Percentiles rank a stretch among this genome's conserved stretches.
phyloP scores from a whole-genome alignment of 176 grass and related monocot species.

The Oryza coarctata region DNA sequence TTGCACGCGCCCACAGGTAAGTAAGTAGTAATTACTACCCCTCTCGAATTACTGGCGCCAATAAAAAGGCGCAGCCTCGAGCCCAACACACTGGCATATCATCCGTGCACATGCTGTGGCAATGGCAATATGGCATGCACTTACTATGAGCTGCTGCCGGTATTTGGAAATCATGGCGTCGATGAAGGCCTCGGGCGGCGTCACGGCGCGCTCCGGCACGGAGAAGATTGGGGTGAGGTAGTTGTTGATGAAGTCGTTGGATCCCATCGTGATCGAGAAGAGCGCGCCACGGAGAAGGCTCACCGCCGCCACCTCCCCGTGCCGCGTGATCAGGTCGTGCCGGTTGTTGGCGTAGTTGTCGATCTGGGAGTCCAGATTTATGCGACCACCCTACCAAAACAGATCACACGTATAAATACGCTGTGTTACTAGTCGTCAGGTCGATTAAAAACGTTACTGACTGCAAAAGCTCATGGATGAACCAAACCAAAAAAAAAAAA shows the following conservation, averaged over 20 bases:
- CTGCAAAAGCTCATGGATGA: neutral
- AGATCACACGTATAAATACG: neutral
- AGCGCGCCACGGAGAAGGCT: constrained; percentile 54
- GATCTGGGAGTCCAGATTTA: constrained; percentile 78
- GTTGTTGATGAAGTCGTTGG: constrained; percentile 96
- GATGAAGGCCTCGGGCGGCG: constrained; percentile 53
- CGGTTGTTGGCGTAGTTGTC: constrained; percentile 71
- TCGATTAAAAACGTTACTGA: neutral
- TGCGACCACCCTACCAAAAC: constrained; percentile 51
- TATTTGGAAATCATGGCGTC: constrained; percentile 57
- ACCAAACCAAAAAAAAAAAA: neutral
- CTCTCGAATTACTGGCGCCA: neutral
- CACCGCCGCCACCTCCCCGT: constrained; percentile 39
- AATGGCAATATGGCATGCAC: neutral
- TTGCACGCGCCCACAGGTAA: neutral
- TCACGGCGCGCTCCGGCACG: constrained; percentile 40
- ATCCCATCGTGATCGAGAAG: constrained; percentile 71
- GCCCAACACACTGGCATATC: neutral
- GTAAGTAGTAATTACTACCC: neutral
- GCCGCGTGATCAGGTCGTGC: constrained; percentile 57
- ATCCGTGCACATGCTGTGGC: no score
- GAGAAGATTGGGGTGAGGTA: constrained; percentile 67
- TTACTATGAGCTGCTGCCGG: constrained; percentile 63
- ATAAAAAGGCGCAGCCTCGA: neutral
- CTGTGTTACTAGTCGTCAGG: neutral